Evolutionary conservation across 352 stramenopile species (phyloP).

Genomic region (Pythium angustatum): DNA sequence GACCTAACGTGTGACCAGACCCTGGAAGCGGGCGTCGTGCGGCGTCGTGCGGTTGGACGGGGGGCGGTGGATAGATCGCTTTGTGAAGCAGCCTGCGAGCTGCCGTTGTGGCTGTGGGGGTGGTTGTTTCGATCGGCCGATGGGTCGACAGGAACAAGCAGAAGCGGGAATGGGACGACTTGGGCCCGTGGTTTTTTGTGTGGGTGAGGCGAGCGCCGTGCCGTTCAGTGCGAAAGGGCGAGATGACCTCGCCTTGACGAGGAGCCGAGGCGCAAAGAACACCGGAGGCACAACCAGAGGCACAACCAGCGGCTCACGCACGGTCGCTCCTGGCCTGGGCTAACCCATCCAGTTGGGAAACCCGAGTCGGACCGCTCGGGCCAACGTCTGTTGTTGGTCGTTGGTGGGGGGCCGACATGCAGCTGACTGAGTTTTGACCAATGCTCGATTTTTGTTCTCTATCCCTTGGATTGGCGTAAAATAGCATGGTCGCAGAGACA

Average conservation of each 20-base stretch:
- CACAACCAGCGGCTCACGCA: no score
- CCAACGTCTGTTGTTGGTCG: constrained; percentile 15
- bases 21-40: no score
- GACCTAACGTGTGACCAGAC: no score
- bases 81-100: no score
- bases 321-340: background rate
- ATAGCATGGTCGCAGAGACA: constrained; percentile 8
- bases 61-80: background rate
- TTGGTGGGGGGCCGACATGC: constrained; percentile 19
- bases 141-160: constrained; percentile 40
- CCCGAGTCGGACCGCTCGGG: constrained; percentile 23
- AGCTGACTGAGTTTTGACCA: constrained; percentile 12
- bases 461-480: constrained; percentile 14
- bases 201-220: constrained; percentile 4
- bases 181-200: background rate
- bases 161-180: constrained; percentile 36
- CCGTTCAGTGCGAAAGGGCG: constrained; percentile 27
- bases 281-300: no score
- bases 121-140: constrained; percentile 35
- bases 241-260: constrained; percentile 26
- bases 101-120: no score
- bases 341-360: background rate
- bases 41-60: no score
- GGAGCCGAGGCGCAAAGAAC: no score
- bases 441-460: background rate